These are phyloP conservation scores for Eimeria acervulina DNA, from an alignment of 169 alveolate genomes.

Conservation along the genomic window DNA sequence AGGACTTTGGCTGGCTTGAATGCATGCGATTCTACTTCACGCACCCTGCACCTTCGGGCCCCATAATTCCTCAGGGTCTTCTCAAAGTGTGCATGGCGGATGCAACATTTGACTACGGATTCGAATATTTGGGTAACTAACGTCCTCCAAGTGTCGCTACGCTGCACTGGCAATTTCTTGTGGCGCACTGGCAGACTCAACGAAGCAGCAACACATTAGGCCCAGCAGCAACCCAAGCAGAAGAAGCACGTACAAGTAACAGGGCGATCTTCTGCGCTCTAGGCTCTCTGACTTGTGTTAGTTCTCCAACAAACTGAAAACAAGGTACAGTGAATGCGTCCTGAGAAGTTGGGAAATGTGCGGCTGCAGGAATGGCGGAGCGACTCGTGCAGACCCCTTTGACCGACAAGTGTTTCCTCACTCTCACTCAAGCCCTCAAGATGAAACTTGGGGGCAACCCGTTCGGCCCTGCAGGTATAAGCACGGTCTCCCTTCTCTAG, in stretches of 20 bases:
- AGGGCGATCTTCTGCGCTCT: background rate
- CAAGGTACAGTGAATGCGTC: background rate
- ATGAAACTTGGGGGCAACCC: slow-evolving; percentile 99
- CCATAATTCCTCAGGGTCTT: slow-evolving; percentile 87
- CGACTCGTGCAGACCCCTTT: slow-evolving; percentile 98
- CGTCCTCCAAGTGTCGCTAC: background rate
- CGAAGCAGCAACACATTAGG: background rate
- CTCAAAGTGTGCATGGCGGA: slow-evolving; percentile 93
- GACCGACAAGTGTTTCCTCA: slow-evolving; percentile 98
- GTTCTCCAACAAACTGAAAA: background rate
- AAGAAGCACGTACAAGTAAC: background rate
- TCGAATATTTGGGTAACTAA: slow-evolving; percentile 96
- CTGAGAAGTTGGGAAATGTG: no score
- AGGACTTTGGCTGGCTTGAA: slow-evolving; percentile 97
- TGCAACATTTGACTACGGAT: slow-evolving; percentile 97
- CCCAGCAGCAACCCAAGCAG: background rate
- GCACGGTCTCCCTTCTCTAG: no score
- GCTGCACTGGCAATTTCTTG: background rate
- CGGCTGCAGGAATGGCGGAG: slow-evolving; percentile 88
- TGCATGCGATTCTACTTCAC: slow-evolving; percentile 97
- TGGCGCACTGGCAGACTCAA: background rate
- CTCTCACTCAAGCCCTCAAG: slow-evolving; percentile 98
- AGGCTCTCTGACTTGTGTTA: background rate
- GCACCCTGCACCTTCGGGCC: slow-evolving; percentile 88
- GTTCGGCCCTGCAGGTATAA: slow-evolving; percentile 99